Conservation (phyloP, 176 grass and related monocot species). For the Oryza punctata region DNA sequence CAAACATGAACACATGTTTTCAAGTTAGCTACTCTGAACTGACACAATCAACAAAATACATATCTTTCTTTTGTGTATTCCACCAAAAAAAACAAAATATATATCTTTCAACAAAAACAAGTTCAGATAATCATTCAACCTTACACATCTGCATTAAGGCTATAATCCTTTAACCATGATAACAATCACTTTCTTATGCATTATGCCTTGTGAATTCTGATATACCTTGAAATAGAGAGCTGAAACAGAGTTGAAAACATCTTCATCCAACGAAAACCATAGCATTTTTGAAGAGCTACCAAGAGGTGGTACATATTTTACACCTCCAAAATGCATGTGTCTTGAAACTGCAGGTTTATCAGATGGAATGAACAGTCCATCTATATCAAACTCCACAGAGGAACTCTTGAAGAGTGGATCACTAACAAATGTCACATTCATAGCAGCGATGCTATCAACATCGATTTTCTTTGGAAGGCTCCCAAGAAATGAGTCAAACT, state of each 20-base stretch:
- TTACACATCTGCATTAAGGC: not conserved
- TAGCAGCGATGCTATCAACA: constrained; percentile 62
- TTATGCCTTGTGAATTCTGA: not conserved
- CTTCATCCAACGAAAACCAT: constrained; percentile 85
- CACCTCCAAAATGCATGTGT: constrained; percentile 33
- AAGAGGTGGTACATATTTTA: constrained; percentile 42
- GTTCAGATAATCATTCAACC: not conserved
- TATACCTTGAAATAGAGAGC: constrained; percentile 79
- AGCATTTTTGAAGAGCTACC: constrained; percentile 70
- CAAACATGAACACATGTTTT: constrained; percentile 5
- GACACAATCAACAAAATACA: not conserved
- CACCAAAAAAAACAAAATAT: no score
- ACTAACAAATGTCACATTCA: constrained; percentile 88
- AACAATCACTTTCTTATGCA: not conserved
- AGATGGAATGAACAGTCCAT: constrained; percentile 77
- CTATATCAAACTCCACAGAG: constrained; percentile 89
- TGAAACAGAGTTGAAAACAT: constrained; percentile 86
- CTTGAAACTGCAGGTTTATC: constrained; percentile 25
- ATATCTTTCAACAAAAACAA: not conserved
- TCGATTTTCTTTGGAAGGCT: constrained; percentile 83
- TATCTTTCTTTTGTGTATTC: not conserved
- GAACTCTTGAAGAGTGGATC: constrained; percentile 76
- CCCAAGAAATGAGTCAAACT: constrained; percentile 78
- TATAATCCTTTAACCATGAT: not conserved
- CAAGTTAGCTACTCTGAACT: not conserved